Conservation (phyloP, 2,329 filamentous ascomycete genomes). For the Colletotrichum karsti region DNA sequence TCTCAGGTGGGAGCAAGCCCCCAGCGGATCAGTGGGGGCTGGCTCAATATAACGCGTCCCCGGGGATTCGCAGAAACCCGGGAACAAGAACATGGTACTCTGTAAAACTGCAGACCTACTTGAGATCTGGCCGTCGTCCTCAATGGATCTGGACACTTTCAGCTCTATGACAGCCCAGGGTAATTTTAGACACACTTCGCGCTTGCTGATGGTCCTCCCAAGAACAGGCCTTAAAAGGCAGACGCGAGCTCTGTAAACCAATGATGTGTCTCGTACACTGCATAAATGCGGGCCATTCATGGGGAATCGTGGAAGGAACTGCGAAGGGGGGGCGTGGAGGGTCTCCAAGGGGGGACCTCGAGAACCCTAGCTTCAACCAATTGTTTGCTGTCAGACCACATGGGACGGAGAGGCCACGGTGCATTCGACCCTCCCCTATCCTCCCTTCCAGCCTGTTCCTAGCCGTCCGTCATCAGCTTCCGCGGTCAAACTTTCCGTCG, state of each 20-base stretch:
- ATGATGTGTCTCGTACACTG: background rate
- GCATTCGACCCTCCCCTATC: slow-evolving; percentile 37
- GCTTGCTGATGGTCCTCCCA: background rate
- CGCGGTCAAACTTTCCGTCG: slow-evolving; percentile 26
- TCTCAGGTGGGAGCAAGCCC: background rate
- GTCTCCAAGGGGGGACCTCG: background rate
- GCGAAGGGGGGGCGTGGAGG: slow-evolving; percentile 2
- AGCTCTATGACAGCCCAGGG: background rate
- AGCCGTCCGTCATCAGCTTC: slow-evolving; percentile 29
- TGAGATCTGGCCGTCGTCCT: too few species aligned
- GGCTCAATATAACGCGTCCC: slow-evolving; percentile 11
- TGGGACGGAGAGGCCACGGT: slow-evolving; percentile 45
- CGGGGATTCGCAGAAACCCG: too few species aligned
- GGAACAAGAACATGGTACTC: too few species aligned
- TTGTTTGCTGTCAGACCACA: slow-evolving; percentile 25
- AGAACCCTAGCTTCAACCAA: slow-evolving; percentile 26
- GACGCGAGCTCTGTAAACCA: background rate
- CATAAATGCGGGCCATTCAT: background rate
- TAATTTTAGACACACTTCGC: background rate
- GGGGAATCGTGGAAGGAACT: slow-evolving; percentile 9
- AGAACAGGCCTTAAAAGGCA: background rate
- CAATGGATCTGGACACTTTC: too few species aligned
- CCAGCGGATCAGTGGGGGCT: slow-evolving; percentile 6
- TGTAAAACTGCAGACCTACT: too few species aligned
- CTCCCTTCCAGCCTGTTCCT: slow-evolving; percentile 29